Base-by-base conservation (phyloP, 2,329 filamentous ascomycete species). In the Botrytis tulipae region DNA sequence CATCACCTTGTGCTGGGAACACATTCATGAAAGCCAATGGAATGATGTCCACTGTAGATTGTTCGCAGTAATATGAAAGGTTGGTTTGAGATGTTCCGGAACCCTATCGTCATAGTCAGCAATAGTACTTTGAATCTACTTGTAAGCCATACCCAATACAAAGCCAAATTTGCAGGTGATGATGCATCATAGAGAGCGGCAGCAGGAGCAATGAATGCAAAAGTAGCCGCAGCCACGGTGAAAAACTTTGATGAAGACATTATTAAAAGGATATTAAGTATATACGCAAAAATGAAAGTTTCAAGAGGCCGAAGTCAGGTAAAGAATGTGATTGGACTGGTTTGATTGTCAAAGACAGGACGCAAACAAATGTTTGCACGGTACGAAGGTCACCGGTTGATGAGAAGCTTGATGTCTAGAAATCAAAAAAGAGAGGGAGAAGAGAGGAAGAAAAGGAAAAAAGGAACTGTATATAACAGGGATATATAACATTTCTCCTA, bases 1-100 rank as follows among this genome's bases (percentile, higher is more conserved):
- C 84, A 71, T 85, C 83, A n/a, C 81, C 83, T 73, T 84, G 82
- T 8, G 80, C 78, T 18, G 83, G 83, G 75, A 85, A 85, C 7
- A 82, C 76, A 71, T 83, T 77, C 32, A 85, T 81, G 74, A 85
- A 85, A 4, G 81, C 84, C 7, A 85, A 78, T 22, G 84, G 79
- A 74, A 85, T 84, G 22, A 85, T 80, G 72, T 85, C 84, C 67
- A 85, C 81, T 37, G 77, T 79, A 1, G 82, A 76, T 62, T 83
- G 79, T 42, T 83, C 78, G 76, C 83, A 85, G 75, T 83, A 84
- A 5, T 79, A 76, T n/a, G 77, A 75, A 37, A 85, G 78, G n/a
- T 77, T 75, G 29, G 78, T 72, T 75, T 85, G 83, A 70, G 81
- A 78, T 3, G 81, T 77, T 70, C 83, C 84, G 80, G 83, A 81